Evolutionary conservation across 1,284 basidiomycete species (phyloP), one percentile per base, ranked within the genome.

Genomic region (Filobasidium uniguttulatum): DNA sequence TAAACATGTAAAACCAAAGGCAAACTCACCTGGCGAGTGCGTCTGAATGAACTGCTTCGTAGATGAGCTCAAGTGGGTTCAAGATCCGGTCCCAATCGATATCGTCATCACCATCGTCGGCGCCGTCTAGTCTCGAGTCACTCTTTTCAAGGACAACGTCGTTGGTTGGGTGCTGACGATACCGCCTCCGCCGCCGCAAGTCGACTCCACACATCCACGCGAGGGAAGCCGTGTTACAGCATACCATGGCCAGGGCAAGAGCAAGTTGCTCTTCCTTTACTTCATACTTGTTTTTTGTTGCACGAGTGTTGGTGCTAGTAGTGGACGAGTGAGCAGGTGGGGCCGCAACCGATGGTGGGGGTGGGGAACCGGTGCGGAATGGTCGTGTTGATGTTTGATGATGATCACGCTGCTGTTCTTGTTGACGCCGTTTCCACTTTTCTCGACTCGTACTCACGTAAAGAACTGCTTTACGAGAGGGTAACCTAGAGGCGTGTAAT

Each of bases 341-440:
- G 9, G 31, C 9, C 31, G 31, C 9, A 9, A 33, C 31, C 31
- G 31, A 9, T 9, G 9, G 31, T 9, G 31, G 9, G 9, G 31
- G n/a, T n/a, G n/a, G n/a, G n/a, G n/a, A n/a, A n/a, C n/a, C n/a
- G n/a, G n/a, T n/a, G n/a, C 19, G 20, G 14, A 3, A 19, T 40
- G 37, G 19, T 14, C 37, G 23, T 40, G 37, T 17, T 17, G 37
- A 19, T 47, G 19, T n/a, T 36, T 19, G 15, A n/a, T 31, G 14
- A 20, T 17, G 20, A 17, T 28, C 20, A 3, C 15, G 20, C 17
- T 44, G 25, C 17, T 28, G 44, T n/a, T 33, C 19, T 25, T 33
- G 38, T 26, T 52, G 50, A n/a, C 46, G 45, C 7, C 43, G 33
- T 44, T 53, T 53, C 51, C 51, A 53, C 22, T 46, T 53, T 17